Conservation (phyloP, 1,284 basidiomycete genomes). For the Caloboletus inedulis region DNA sequence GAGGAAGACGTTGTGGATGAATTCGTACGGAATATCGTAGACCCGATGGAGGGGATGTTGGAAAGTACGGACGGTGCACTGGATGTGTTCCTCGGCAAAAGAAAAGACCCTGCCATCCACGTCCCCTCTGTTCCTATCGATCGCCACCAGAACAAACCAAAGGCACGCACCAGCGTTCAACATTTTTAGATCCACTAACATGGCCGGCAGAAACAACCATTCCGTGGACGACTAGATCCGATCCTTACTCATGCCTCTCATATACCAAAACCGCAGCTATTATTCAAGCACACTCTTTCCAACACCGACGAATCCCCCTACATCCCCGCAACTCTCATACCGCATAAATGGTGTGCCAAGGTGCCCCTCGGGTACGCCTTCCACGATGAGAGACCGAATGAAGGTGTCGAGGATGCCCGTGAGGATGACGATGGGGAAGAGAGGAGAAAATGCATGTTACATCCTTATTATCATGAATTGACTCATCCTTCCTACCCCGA, state of each 20-base stretch:
- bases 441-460: conserved; percentile 35
- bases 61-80: conserved; percentile 84
- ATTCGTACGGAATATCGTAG: conserved; percentile 76
- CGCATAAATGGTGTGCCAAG: conserved; percentile 76
- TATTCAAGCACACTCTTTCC: conserved; percentile 59
- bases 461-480: conserved; percentile 85
- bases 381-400: conserved; percentile 35
- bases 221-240: conserved; percentile 48
- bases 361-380: conserved; percentile 69
- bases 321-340: conserved; percentile 50
- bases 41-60: conserved; percentile 80
- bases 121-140: conserved; percentile 40
- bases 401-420: conserved; percentile 18
- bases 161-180: conserved; percentile 12
- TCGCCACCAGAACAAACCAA: conserved; percentile 16
- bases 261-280: conserved; percentile 76
- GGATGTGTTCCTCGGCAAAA: conserved; percentile 74
- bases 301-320: conserved; percentile 56
- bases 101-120: conserved; percentile 61
- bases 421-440: conserved; percentile 27
- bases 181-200: conserved; percentile 4
- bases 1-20: conserved; percentile 82
- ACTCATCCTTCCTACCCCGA: conserved; percentile 68
- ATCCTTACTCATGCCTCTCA: conserved; percentile 66
- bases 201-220: conserved; percentile 30